phyloP scores from a whole-genome alignment of 106 monocot genomes.

The Dendrobium nobile region DNA sequence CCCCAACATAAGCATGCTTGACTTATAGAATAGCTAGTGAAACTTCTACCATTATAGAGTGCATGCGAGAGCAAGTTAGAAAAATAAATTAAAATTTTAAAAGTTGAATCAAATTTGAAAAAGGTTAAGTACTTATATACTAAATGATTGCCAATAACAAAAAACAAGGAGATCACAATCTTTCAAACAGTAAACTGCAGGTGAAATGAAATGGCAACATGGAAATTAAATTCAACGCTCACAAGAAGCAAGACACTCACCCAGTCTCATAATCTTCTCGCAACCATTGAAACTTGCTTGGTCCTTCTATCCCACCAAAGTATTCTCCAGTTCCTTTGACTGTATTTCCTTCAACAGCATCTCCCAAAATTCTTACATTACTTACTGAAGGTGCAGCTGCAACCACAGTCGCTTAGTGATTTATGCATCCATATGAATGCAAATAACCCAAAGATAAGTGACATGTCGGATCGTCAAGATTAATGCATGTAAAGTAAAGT shows the following conservation, averaged over 20 bases:
- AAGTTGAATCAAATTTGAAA: not conserved
- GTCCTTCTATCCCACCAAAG: slow-evolving; percentile 96
- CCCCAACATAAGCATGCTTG: not conserved
- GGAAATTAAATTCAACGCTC: not conserved
- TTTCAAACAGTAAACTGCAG: not conserved
- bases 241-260: slow-evolving; percentile 20
- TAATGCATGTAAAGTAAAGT: not conserved
- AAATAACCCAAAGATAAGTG: not conserved
- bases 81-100: not conserved
- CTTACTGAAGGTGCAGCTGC: slow-evolving; percentile 88
- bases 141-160: not conserved
- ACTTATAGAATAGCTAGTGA: not conserved
- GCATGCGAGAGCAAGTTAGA: not conserved
- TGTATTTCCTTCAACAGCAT: slow-evolving; percentile 76
- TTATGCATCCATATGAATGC: not conserved
- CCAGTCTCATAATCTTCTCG: slow-evolving; percentile 67
- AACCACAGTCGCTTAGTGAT: slow-evolving; percentile 3
- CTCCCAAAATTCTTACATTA: slow-evolving; percentile 65
- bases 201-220: not conserved
- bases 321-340: slow-evolving; percentile 75
- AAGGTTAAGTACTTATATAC: not conserved
- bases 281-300: slow-evolving; percentile 86
- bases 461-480: not conserved
- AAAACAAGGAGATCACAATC: not conserved
- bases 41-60: not conserved